phyloP scores from a whole-genome alignment of 1,139 yeast species.

The Suhomyces choctaworum region DNA sequence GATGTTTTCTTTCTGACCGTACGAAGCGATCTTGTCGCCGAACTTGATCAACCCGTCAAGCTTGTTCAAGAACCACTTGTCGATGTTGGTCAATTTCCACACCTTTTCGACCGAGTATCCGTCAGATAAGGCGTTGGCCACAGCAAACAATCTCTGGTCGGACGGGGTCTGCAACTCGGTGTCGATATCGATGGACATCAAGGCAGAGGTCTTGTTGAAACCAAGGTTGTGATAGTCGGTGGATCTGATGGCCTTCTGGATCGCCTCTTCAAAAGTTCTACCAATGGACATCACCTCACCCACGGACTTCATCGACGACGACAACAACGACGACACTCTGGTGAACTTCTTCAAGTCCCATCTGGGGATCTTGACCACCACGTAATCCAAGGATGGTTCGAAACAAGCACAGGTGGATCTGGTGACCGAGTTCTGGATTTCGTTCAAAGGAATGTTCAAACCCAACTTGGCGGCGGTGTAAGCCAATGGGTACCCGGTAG shows the following conservation, averaged over 20 bases:
- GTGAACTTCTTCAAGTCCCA: slow-evolving; percentile 98
- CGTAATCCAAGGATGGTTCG: slow-evolving; percentile 96
- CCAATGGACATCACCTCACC: slow-evolving; percentile 99
- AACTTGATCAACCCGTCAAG: slow-evolving; percentile 70
- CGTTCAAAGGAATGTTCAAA: slow-evolving; percentile 88
- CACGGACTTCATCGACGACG: slow-evolving; percentile 97
- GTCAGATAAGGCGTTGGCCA: slow-evolving; percentile 85
- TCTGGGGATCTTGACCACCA: slow-evolving; percentile 97
- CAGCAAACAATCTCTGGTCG: slow-evolving; percentile 93
- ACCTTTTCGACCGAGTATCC: slow-evolving; percentile 92
- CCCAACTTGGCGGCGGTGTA: slow-evolving; percentile 98
- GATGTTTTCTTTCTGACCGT: slow-evolving; percentile 58
- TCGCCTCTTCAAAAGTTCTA: slow-evolving; percentile 96
- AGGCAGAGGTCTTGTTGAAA: slow-evolving; percentile 83
- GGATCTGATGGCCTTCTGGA: slow-evolving; percentile 96
- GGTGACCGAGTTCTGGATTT: slow-evolving; percentile 91
- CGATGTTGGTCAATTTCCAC: slow-evolving; percentile 90
- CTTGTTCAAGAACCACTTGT: slow-evolving; percentile 95
- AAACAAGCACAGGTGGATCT: slow-evolving; percentile 95
- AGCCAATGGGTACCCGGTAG: slow-evolving; percentile 98
- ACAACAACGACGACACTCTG: slow-evolving; percentile 82
- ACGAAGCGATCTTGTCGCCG: slow-evolving; percentile 62
- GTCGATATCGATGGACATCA: slow-evolving; percentile 89
- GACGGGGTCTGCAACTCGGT: slow-evolving; percentile 91
- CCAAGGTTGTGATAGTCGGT: slow-evolving; percentile 95